These are phyloP conservation scores for Hypoxylon cercidicola DNA, from an alignment of 495 filamentous ascomycete species.

Conservation along the genomic window DNA sequence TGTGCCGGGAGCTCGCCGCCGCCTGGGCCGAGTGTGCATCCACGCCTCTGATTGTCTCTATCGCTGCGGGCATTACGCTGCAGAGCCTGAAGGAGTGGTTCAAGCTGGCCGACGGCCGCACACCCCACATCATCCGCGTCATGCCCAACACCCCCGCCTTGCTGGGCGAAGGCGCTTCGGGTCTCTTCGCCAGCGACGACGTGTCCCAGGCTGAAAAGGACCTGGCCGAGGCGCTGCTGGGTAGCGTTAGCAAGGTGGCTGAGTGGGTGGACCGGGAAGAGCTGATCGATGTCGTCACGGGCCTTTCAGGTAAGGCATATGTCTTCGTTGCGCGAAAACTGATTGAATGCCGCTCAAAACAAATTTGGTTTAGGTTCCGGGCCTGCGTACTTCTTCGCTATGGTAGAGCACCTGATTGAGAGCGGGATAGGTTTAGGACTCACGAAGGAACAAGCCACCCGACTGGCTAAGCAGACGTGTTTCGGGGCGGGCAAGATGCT, in stretches of 20 bases:
- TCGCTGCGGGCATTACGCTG: constrained; percentile 51
- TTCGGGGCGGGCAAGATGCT: constrained; percentile 50
- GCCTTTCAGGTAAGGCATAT: constrained; percentile 47
- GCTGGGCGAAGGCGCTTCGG: constrained; percentile 50
- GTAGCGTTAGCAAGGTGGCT: constrained; percentile 43
- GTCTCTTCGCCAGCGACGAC: constrained; percentile 47
- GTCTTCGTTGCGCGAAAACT: background rate
- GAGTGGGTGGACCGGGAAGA: constrained; percentile 52
- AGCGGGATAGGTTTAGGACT: constrained; percentile 46
- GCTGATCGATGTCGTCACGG: constrained; percentile 51
- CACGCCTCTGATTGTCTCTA: constrained; percentile 55
- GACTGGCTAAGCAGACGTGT: constrained; percentile 50
- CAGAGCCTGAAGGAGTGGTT: constrained; percentile 47
- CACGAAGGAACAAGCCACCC: constrained; percentile 47
- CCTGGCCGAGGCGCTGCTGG: constrained; percentile 42
- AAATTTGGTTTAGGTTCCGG: constrained; percentile 43
- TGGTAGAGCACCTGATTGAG: constrained; percentile 49
- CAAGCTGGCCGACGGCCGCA: constrained; percentile 43
- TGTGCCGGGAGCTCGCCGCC: constrained; percentile 47
- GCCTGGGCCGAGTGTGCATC: constrained; percentile 41
- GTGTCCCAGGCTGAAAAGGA: constrained; percentile 48
- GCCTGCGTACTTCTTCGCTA: constrained; percentile 50
- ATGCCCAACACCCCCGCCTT: constrained; percentile 56
- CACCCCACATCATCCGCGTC: constrained; percentile 48
- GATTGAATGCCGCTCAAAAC: constrained; percentile 8